Evolutionary conservation across 768 basidiomycete genomes (phyloP), one percentile per base, ranked within the genome.

Genomic region (Boletus coccyginus): DNA sequence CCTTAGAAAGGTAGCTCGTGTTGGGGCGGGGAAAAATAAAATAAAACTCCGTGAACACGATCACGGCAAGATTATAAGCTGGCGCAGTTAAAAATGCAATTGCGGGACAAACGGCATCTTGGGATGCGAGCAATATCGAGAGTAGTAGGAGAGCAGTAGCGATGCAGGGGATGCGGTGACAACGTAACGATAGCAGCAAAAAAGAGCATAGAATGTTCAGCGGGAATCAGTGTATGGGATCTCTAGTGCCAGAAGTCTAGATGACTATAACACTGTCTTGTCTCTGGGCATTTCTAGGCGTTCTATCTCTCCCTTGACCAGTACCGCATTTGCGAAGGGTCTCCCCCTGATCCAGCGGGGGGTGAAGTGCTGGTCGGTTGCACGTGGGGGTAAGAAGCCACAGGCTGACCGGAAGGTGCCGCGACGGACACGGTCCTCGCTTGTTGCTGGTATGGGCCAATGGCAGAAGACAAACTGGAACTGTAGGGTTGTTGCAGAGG

Each of bases 401-500:
- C 52, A 8, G 71, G 46, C 46, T 69, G 73, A 27, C 65, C 42
- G 9, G 68, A 41, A 27, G 71, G 52, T 44, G 56, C 50, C 42
- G 62, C 24, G 27, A 46, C 45, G 27, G 65, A 8, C 19, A 46
- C 55, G 43, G 59, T 47, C 45, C 70, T 68, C 40, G 65, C 58
- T 43, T 70, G 73, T 7, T 56, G 56, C 14, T 63, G 72, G 46
- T 70, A 72, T 33, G 62, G 35, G 27, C 46, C 52, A 11, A 58
- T 42, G 14, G 58, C 48, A 51, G 72, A 46, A 35, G 58, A 21
- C 17, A 62, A 55, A 27, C 46, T 44, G 27, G 65, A 62, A 46
- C 57, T 33, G 56, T 70, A 66, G 45, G 66, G 59, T 33, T 66
- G 56, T 54, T 73, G 69, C 46, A 66, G 54, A 57, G 68, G 56